These are phyloP conservation scores for Mycocentrospora acerina DNA, from an alignment of 2,329 filamentous ascomycete genomes.

Conservation along the genomic window DNA sequence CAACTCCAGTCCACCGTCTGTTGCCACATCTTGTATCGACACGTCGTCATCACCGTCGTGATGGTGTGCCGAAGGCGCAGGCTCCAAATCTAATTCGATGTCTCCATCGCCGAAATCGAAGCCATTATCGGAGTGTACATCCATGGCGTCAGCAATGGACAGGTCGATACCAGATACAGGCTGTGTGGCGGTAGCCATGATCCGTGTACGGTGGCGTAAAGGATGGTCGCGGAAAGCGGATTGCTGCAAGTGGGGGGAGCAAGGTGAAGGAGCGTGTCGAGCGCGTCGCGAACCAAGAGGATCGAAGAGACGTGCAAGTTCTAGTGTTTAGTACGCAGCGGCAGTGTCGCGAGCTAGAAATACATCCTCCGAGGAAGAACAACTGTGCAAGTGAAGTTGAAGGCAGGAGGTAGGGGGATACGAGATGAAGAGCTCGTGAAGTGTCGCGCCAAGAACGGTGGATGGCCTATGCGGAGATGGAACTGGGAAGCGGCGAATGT, in stretches of 20 bases:
- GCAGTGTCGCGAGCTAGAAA: not conserved
- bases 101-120: constrained; percentile 55
- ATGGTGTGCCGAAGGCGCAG: constrained; percentile 15
- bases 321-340: constrained; percentile 1
- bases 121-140: constrained; percentile 54
- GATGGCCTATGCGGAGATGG: too few relatives aligned
- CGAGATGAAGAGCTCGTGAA: constrained; percentile 2
- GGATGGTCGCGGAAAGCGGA: constrained; percentile 2
- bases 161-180: constrained; percentile 28
- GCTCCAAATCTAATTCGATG: constrained; percentile 59
- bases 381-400: not conserved
- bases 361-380: constrained; percentile 2
- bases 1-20: constrained; percentile 24
- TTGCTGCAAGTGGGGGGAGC: not conserved
- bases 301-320: not conserved
- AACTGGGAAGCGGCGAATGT: constrained; percentile 7
- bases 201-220: constrained; percentile 1
- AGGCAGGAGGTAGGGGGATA: constrained; percentile 1
- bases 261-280: constrained; percentile 9
- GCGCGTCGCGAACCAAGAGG: constrained; percentile 18
- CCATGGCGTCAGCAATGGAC: constrained; percentile 53
- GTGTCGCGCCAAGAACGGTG: constrained; percentile 5
- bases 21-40: constrained; percentile 56
- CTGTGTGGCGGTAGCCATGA: constrained; percentile 28
- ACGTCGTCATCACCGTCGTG: constrained; percentile 49